A percentile compares a stretch with the other conserved stretches of the same genome.
Evolutionary conservation across 768 basidiomycete species (phyloP).

Genomic region (Amanita phalloides): DNA sequence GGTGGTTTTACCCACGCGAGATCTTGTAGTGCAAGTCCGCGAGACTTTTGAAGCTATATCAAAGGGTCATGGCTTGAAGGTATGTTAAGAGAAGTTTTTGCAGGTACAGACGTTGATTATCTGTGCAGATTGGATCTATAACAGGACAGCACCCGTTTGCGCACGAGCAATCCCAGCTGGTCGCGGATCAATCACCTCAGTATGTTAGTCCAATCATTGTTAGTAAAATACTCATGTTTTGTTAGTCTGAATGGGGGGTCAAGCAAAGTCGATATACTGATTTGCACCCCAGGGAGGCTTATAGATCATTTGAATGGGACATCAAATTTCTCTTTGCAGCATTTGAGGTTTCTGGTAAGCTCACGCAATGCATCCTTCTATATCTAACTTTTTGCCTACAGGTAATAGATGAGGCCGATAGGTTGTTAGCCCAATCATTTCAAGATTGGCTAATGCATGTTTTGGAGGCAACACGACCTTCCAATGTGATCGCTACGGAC

Average conservation of each 20-base stretch:
- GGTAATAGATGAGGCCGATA: conserved; percentile 97
- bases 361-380: conserved; percentile 4
- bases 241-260: conserved; percentile 71
- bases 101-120: not conserved
- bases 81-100: conserved; percentile 17
- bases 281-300: conserved; percentile 91
- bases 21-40: conserved; percentile 83
- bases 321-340: conserved; percentile 84
- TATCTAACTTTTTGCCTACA: conserved; percentile 16
- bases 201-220: conserved; percentile 19
- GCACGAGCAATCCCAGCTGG: conserved; percentile 78
- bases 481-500: conserved; percentile 2
- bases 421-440: conserved; percentile 90
- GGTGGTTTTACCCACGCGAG: conserved; percentile 86
- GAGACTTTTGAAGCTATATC: conserved; percentile 84
- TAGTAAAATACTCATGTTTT: not conserved
- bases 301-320: conserved; percentile 91
- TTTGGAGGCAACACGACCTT: conserved; percentile 53
- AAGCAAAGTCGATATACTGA: conserved; percentile 86
- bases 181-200: conserved; percentile 47
- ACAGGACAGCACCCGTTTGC: conserved; percentile 93
- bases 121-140: conserved; percentile 56
- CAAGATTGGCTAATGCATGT: conserved; percentile 91
- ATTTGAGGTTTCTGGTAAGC: conserved; percentile 85
- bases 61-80: conserved; percentile 83